Base-by-base conservation (phyloP, 2,329 filamentous ascomycete genomes). In the Chlorencoelia australis region DNA sequence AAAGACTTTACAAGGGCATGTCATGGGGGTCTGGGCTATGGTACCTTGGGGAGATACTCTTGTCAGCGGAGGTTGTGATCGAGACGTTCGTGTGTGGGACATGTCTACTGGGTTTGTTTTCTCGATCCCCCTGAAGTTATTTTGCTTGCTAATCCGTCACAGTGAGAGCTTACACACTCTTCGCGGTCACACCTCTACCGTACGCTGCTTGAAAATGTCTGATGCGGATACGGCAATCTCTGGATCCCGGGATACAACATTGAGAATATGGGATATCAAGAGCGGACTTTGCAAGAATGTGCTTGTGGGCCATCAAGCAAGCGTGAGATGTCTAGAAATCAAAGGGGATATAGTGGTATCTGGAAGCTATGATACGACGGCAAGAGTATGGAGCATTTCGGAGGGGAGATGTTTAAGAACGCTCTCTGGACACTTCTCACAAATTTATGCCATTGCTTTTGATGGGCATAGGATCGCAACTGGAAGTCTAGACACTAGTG, bases 11-110 rank as follows among this genome's bases (percentile, higher is more conserved):
- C 82, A 91, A 55, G 91, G 91, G 8, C 91, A 98, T 63, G 84
- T 96, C 29, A 98, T 98, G 91, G 91, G 91, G 26, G 91, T 98
- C 14, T 98, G 91, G 91, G 91, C 91, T 32, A 96, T 98, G 89
- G 87, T 98, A 16, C 91, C 91, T 5, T 95, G 88, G 84, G 89
- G 85, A 41, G 89, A 98, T 58, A 82, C 85, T 35, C 70, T 98
- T 43, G 91, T 98, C 42, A 95, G 87, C 52, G 91, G 91, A 51
- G 91, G 91, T 5, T 98, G 91, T 58, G 91, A 98, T 63, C 76
- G 91, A 42, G 91, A 98, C 56, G 91, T 98, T 18, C 75, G 91
- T 39, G 91, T 98, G 5, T 98, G 91, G 91, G 84, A 98, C 54
- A 79, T 98, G 67, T 78, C 79, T 33, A 94, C 85, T 43, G 91